Percentiles rank a stretch among this genome's conserved stretches.
Evolutionary conservation across 2,329 filamentous ascomycete genomes (phyloP).

Genomic region (Lasiodiplodia theobromae): DNA sequence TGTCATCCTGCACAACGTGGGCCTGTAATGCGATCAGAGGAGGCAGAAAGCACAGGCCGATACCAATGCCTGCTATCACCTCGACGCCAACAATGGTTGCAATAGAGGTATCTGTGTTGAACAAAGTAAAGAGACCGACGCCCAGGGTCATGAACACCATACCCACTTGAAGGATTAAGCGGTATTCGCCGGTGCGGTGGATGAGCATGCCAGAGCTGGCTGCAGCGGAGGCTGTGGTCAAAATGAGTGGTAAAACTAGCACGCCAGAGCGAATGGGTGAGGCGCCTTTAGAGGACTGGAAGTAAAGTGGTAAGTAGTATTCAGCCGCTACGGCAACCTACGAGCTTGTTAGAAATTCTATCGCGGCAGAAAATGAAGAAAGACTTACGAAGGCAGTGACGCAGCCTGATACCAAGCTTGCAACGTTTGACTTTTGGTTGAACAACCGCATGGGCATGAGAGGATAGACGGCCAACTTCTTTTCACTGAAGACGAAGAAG

Average conservation of each 20-base stretch:
- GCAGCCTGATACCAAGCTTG: constrained; percentile 45
- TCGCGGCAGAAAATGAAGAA: constrained; percentile 53
- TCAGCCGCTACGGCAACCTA: constrained; percentile 60
- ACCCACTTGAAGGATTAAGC: constrained; percentile 47
- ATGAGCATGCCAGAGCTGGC: constrained; percentile 57
- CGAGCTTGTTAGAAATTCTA: constrained; percentile 46
- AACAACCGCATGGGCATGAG: constrained; percentile 62
- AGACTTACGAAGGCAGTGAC: constrained; percentile 58
- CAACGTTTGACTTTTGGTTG: no score
- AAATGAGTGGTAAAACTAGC: constrained; percentile 66
- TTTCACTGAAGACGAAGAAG: constrained; percentile 68
- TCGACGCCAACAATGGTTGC: constrained; percentile 56
- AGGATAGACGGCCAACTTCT: constrained; percentile 67
- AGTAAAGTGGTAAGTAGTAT: constrained; percentile 77
- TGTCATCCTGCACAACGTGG: constrained; percentile 57
- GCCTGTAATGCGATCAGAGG: constrained; percentile 65
- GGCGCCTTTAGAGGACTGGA: constrained; percentile 71
- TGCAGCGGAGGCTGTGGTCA: constrained; percentile 63
- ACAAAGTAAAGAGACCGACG: constrained; percentile 44
- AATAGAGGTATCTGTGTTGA: constrained; percentile 40
- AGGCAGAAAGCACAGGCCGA: constrained; percentile 61
- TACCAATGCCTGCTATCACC: constrained; percentile 59
- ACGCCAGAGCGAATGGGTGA: constrained; percentile 67
- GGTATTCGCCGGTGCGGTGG: constrained; percentile 53
- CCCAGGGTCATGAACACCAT: constrained; percentile 43